phyloP scores from a whole-genome alignment of 202 grass and related monocot genomes.

The Panicum virgatum region DNA sequence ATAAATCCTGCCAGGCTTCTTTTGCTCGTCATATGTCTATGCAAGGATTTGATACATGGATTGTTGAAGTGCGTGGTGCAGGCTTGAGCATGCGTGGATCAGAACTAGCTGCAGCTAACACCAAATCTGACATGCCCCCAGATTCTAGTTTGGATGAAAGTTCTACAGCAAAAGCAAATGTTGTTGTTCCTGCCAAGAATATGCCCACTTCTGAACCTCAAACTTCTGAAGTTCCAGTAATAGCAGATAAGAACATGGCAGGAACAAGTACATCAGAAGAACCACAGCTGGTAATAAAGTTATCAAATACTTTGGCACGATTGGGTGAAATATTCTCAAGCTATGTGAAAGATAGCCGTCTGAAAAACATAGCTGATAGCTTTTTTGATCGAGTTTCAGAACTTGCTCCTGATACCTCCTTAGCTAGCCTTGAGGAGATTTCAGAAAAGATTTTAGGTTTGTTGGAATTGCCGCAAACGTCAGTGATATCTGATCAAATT shows the following conservation, averaged over 20 bases:
- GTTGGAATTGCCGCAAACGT: conserved; percentile 74
- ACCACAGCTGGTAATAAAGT: conserved; percentile 65
- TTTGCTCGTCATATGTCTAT: conserved; percentile 97
- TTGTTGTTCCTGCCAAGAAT: conserved; percentile 28
- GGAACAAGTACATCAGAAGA: conserved; percentile 58
- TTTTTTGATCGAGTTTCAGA: conserved; percentile 81
- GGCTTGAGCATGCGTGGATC: conserved; percentile 70
- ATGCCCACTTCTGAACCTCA: conserved; percentile 38
- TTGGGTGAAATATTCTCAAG: conserved; percentile 71
- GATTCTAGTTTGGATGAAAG: conserved; percentile 31
- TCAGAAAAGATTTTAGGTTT: conserved; percentile 64
- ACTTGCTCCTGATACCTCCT: conserved; percentile 71
- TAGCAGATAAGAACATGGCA: conserved; percentile 36
- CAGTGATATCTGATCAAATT: conserved; percentile 79
- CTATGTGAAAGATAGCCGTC: conserved; percentile 72
- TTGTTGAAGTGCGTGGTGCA: conserved; percentile 90
- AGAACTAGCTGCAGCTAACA: conserved; percentile 40
- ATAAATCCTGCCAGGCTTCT: conserved; percentile 68
- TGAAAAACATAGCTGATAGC: conserved; percentile 61
- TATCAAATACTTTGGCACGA: conserved; percentile 65
- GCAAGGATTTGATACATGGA: conserved; percentile 98
- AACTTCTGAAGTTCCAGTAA: conserved; percentile 46
- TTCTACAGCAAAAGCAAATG: conserved; percentile 37
- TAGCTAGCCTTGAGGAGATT: conserved; percentile 72
- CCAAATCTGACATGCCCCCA: conserved; percentile 23